Evolutionary conservation across 805 yeast genomes (phyloP), one percentile per base, ranked within the genome.

Genomic region (Lachancea lanzarotensis): DNA sequence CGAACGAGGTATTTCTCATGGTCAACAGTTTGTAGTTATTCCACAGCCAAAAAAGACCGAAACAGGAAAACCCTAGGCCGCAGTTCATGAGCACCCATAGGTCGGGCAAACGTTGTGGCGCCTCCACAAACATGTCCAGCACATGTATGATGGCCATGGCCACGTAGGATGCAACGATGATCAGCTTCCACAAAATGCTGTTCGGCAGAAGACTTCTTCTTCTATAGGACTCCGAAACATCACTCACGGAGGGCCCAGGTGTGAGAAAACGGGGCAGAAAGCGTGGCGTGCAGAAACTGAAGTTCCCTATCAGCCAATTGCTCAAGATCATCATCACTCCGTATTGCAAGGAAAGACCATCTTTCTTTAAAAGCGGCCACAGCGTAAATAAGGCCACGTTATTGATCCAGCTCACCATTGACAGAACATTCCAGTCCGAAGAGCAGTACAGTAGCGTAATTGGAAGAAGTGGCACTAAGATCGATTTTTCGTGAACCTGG

Each of bases 401-500:
- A 54, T 81, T 81, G 49, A 91, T 78, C 97, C 98, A 93, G 43
- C 81, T 79, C 1, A 86, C 78, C 68, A 87, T 76, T 2, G 91
- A 79, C n/a, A 80, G 72, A 16, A 79, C 76, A 49, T 78, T 71
- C 36, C 79, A 69, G 46, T 78, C 78, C 31, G 78, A 76, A 8
- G 74, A 68, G 2, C 71, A 65, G 49, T 68, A 69, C 7, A 90
- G 65, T 45, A 93, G 67, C 0, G 93, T 79, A 10, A 88, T 77
- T 4, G 98, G 98, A 54, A 93, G 60, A 52, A 93, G 71, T 0
- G 98, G 98, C 2, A 93, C 75, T 47, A 93, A 67, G 13, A 93
- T 90, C 0, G 93, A 78, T 66, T 93, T 93, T 66, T 93, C 98
- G 62, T 93, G 98, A 3, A 93, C 98, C 62, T 91, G 98, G 70